These are phyloP conservation scores for Psilocybe cyanescens DNA, from an alignment of 768 basidiomycete genomes.

Conservation along the genomic window DNA sequence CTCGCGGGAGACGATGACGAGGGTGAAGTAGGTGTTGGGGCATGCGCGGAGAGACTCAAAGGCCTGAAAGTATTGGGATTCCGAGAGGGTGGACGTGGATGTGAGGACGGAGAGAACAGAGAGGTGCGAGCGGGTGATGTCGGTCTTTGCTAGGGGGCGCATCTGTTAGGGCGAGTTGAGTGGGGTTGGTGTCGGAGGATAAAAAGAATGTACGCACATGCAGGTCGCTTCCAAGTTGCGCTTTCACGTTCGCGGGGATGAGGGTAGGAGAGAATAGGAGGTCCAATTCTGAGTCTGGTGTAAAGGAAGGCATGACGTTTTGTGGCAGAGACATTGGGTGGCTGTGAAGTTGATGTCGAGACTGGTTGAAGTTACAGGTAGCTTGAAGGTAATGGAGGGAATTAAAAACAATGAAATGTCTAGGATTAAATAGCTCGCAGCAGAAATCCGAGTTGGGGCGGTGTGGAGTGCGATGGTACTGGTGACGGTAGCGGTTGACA, in stretches of 20 bases:
- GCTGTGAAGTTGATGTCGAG: background rate
- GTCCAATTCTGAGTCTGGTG: slow-evolving; percentile 69
- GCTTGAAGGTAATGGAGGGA: no score
- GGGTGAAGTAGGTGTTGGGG: slow-evolving; percentile 73
- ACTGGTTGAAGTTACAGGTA: no score
- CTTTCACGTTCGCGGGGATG: slow-evolving; percentile 67
- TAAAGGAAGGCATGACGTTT: slow-evolving; percentile 38
- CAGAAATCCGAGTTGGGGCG: background rate
- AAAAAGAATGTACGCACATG: slow-evolving; percentile 51
- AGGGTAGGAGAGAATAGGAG: slow-evolving; percentile 76
- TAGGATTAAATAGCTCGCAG: no score
- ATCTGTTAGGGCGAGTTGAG: slow-evolving; percentile 55
- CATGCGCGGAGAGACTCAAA: slow-evolving; percentile 61
- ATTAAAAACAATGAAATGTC: no score
- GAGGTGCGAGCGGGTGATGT: slow-evolving; percentile 84
- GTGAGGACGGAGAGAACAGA: slow-evolving; percentile 81
- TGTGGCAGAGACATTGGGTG: background rate
- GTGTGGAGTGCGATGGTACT: background rate
- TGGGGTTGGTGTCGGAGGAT: background rate
- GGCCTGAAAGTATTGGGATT: slow-evolving; percentile 69
- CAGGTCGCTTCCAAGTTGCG: slow-evolving; percentile 62
- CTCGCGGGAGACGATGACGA: slow-evolving; percentile 80
- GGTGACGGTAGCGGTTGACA: background rate
- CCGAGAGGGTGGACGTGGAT: slow-evolving; percentile 67
- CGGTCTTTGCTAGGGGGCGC: slow-evolving; percentile 86